These are phyloP conservation scores for Podochytrium sp. DNA, from an alignment of 192 early-diverging fungal genomes.

Conservation along the genomic window DNA sequence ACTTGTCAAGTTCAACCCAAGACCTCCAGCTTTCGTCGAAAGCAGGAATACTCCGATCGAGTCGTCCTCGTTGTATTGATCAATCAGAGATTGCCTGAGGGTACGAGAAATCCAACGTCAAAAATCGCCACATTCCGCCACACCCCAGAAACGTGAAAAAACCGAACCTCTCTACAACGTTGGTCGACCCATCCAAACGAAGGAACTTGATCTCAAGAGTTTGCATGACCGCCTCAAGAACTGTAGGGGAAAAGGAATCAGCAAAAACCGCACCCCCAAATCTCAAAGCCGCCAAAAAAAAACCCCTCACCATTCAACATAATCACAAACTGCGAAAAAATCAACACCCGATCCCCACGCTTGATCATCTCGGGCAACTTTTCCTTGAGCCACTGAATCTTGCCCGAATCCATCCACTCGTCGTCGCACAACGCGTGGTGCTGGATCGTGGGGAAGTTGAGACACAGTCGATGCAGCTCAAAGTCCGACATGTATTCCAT, in stretches of 20 bases:
- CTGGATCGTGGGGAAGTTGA: slow-evolving; percentile 48
- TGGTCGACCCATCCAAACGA: slow-evolving; percentile 43
- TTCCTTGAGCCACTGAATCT: slow-evolving; percentile 63
- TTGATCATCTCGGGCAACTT: slow-evolving; percentile 58
- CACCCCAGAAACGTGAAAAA: background rate
- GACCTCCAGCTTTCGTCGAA: slow-evolving; percentile 94
- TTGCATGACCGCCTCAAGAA: slow-evolving; percentile 50
- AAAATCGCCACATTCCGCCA: too few relatives aligned
- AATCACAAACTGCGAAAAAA: slow-evolving; percentile 61
- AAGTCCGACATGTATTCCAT: slow-evolving; percentile 88
- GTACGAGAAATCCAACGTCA: too few relatives aligned
- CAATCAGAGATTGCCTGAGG: slow-evolving; percentile 65
- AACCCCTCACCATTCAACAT: slow-evolving; percentile 50
- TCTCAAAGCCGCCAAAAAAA: background rate
- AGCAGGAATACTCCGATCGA: slow-evolving; percentile 77
- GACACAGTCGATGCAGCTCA: slow-evolving; percentile 75
- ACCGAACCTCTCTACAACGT: slow-evolving; percentile 34
- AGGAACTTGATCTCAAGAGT: slow-evolving; percentile 42
- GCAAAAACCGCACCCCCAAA: too few relatives aligned
- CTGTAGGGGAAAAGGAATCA: background rate
- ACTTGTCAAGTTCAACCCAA: slow-evolving; percentile 94
- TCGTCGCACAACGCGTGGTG: slow-evolving; percentile 56
- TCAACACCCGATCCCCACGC: slow-evolving; percentile 50
- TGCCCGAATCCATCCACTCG: slow-evolving; percentile 75
- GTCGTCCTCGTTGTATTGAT: slow-evolving; percentile 73